Conservation (phyloP, 1,284 basidiomycete species). For the Vanrija humicola region DNA sequence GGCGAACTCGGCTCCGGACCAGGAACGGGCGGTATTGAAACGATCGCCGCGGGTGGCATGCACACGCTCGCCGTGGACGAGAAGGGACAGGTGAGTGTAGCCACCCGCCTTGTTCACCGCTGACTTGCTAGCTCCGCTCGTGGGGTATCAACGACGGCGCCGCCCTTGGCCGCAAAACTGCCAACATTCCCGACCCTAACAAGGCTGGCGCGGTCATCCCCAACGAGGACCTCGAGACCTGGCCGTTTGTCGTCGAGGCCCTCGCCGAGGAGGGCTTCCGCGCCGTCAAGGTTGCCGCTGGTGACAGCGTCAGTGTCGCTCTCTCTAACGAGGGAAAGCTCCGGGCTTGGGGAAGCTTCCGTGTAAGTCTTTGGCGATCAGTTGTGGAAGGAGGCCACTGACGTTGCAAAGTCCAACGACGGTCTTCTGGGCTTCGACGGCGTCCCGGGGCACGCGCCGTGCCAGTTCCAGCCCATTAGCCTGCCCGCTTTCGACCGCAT, state of each 20-base stretch:
- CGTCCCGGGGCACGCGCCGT: conserved; percentile 49
- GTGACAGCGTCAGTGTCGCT: conserved; percentile 79
- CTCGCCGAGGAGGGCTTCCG: conserved; percentile 70
- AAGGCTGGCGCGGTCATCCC: conserved; percentile 60
- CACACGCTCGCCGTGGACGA: conserved; percentile 81
- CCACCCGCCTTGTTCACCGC: conserved; percentile 52
- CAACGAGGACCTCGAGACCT: conserved; percentile 71
- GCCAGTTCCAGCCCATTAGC: conserved; percentile 51
- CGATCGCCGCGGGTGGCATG: conserved; percentile 72
- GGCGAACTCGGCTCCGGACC: conserved; percentile 52
- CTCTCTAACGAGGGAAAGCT: conserved; percentile 73
- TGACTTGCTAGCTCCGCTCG: conserved; percentile 62
- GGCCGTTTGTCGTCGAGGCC: conserved; percentile 68
- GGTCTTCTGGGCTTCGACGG: conserved; percentile 81
- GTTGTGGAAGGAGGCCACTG: neutral
- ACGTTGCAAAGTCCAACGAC: conserved; percentile 56
- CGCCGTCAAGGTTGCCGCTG: conserved; percentile 74
- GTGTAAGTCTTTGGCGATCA: conserved; percentile 57
- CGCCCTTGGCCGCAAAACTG: conserved; percentile 77
- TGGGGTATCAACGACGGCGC: conserved; percentile 92
- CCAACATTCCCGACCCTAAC: conserved; percentile 59
- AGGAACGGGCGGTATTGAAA: conserved; percentile 61
- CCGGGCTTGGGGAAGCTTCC: conserved; percentile 86
- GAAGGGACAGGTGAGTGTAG: conserved; percentile 56
- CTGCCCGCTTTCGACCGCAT: conserved; percentile 49